Evolutionary conservation across 257 asterid genomes (phyloP).

Genomic region (Salvia rosmarinus): DNA sequence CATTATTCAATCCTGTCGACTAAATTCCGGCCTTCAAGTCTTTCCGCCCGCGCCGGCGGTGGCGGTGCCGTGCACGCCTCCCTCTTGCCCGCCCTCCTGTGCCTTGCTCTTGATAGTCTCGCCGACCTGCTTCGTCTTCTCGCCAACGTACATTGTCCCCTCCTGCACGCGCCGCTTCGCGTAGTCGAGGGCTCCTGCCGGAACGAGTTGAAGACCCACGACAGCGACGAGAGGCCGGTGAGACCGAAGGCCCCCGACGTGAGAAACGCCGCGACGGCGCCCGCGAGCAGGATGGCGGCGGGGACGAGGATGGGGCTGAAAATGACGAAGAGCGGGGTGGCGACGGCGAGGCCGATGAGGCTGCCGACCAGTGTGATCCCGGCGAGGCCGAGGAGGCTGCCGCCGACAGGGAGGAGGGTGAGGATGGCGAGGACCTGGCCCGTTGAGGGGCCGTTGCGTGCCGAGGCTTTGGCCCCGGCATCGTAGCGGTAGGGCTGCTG

Average conservation of each 20-base stretch:
- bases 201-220: slow-evolving; percentile 69
- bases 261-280: slow-evolving; percentile 65
- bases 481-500: slow-evolving; percentile 39
- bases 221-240: slow-evolving; percentile 77
- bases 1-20: slow-evolving; percentile 19
- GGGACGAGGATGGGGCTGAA: slow-evolving; percentile 84
- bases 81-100: slow-evolving; percentile 45
- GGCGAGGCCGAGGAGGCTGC: slow-evolving; percentile 63
- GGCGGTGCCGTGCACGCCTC: background rate
- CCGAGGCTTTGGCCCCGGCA: slow-evolving; percentile 39
- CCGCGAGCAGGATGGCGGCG: slow-evolving; percentile 49
- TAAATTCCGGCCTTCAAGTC: slow-evolving; percentile 30
- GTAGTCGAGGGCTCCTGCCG: slow-evolving; percentile 58
- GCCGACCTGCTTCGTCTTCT: slow-evolving; percentile 67
- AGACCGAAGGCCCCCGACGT: slow-evolving; percentile 85
- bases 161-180: slow-evolving; percentile 69
- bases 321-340: slow-evolving; percentile 69
- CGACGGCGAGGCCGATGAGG: slow-evolving; percentile 62
- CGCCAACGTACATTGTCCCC: slow-evolving; percentile 52
- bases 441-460: slow-evolving; percentile 61
- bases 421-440: slow-evolving; percentile 60
- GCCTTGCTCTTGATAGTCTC: slow-evolving; percentile 63
- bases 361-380: slow-evolving; percentile 60
- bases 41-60: background rate
- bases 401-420: slow-evolving; percentile 68